A percentile compares a stretch with the other conserved stretches of the same genome.
These are phyloP conservation scores for Cladosporium sphaerospermum DNA, from an alignment of 2,329 filamentous ascomycete species.

Conservation along the genomic window DNA sequence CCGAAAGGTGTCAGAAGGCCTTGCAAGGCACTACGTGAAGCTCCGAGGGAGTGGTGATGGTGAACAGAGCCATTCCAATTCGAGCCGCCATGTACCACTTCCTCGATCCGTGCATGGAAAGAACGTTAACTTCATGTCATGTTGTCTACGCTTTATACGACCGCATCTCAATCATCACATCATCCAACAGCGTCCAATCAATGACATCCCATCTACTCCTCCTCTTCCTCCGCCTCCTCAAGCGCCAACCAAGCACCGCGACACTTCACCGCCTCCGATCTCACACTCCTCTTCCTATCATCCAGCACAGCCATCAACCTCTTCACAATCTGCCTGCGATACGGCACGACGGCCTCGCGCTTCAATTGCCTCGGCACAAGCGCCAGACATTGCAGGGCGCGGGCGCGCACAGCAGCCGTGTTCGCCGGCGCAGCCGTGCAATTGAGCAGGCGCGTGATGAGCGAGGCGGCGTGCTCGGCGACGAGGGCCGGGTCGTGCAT, in stretches of 20 bases:
- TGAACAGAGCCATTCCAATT: too few relatives aligned
- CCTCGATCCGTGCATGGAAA: too few relatives aligned
- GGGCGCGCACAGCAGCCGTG: conserved; percentile 39
- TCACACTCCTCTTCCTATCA: conserved; percentile 57
- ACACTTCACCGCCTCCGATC: conserved; percentile 57
- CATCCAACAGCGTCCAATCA: background rate
- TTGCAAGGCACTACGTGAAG: too few relatives aligned
- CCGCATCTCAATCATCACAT: too few relatives aligned
- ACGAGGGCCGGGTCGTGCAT: conserved; percentile 49
- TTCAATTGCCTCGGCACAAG: conserved; percentile 44
- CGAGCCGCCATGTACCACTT: too few relatives aligned
- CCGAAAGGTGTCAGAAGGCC: too few relatives aligned
- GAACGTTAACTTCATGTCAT: too few relatives aligned
- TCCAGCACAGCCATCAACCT: conserved; percentile 51
- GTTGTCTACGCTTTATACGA: too few relatives aligned
- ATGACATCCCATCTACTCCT: conserved; percentile 9
- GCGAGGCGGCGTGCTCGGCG: conserved; percentile 51
- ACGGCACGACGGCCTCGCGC: conserved; percentile 49
- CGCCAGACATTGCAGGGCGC: conserved; percentile 43
- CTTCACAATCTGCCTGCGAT: conserved; percentile 52
- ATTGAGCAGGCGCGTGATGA: conserved; percentile 52
- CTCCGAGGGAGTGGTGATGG: too few relatives aligned
- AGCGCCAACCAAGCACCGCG: conserved; percentile 54
- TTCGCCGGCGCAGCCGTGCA: conserved; percentile 29
- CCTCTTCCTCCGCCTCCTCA: conserved; percentile 52